Base-by-base conservation (phyloP, 139 green algal species). In the Microglena sp. region DNA sequence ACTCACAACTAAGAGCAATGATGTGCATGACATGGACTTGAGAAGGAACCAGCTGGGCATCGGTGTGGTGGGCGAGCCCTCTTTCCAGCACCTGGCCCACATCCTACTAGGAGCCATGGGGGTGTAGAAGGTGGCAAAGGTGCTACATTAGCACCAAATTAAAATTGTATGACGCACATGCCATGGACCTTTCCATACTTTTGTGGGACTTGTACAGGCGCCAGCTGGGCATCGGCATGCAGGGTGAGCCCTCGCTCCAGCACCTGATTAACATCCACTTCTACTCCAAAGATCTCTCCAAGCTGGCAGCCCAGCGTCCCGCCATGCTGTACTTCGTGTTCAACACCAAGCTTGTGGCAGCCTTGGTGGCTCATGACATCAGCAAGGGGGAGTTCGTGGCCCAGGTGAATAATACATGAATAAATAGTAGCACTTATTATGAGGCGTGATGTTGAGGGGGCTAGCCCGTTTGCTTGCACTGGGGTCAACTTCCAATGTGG, bases 301-400 rank as follows among this genome's bases (percentile, higher is more conserved):
- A 36, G 33, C 46, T 63, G 31, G 50, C 64, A 55, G 26, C 22
- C 26, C 7, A 2, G 7, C 30, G 62, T 31, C 60, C 79, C 0
- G 92, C 75, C 55, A 98, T 98, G 93, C 81, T 98, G 44, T 98
- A 98, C 77, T 98, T 98, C 74, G 84, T 95, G 3, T 97, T 92
- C 83, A 91, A 87, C 36, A 35, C 64, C 0, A 59, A 79, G 6
- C 81, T 86, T 28, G 84, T 97, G 35, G 79, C 75, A 0, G 90
- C 96, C 55, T 40, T 98, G 43, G 90, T 98, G 45, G 92, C 89
- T 8, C 92, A 98, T 72, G 74, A 90, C 67, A 65, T 98, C 0
- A 4, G 34, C 0, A 6, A 60, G 3, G 93, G 90, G 0, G 93
- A 97, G 69, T 97, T 97, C 79, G 93, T 98, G 55, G 88, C 83